These are phyloP conservation scores for Cinnamomum micranthum DNA, from an alignment of 164 flowering plant genomes.

Conservation along the genomic window DNA sequence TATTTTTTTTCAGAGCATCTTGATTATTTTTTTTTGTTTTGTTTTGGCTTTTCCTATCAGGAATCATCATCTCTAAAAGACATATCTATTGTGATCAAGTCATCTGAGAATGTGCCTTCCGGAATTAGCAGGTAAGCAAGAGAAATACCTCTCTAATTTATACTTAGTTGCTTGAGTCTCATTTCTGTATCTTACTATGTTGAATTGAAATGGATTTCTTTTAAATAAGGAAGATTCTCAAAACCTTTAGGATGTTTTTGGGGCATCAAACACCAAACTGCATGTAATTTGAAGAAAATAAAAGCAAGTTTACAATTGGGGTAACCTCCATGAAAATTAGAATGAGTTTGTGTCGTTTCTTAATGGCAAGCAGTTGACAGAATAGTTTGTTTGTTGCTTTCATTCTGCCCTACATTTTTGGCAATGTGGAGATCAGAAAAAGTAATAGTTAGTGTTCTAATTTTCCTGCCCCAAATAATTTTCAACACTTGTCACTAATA, in stretches of 20 bases:
- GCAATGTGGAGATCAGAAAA: not conserved
- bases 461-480: not conserved
- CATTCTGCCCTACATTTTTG: not conserved
- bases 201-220: too few species aligned
- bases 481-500: not conserved
- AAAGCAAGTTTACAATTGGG: not conserved
- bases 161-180: too few species aligned
- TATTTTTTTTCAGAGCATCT: not conserved
- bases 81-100: conserved; percentile 93
- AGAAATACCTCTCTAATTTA: not conserved
- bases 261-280: too few species aligned
- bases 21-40: not conserved
- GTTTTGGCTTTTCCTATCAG: conserved; percentile 25
- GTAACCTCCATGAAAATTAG: not conserved
- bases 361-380: not conserved
- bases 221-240: too few species aligned
- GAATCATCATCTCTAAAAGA: conserved; percentile 71
- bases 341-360: not conserved
- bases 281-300: too few species aligned
- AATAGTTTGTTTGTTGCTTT: not conserved
- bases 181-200: too few species aligned
- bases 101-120: conserved; percentile 88
- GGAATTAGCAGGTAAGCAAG: too few species aligned
- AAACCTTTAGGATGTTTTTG: too few species aligned
- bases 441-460: not conserved